A percentile compares a stretch with the other conserved stretches of the same genome.
Conservation (phyloP, 108 stramenopile genomes). For the Cyclotella sp. region DNA sequence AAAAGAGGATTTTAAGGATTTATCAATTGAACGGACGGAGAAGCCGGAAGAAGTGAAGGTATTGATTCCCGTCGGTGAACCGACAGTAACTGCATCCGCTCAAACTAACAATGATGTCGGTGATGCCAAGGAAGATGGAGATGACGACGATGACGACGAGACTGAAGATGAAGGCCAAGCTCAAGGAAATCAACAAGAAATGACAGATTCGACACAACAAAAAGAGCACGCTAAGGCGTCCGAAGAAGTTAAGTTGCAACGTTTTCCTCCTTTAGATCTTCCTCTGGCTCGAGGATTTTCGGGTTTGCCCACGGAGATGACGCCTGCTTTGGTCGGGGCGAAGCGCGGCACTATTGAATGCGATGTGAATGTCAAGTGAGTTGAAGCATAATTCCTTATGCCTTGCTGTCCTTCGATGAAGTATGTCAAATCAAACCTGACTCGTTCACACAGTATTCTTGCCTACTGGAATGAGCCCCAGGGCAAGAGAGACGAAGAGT, state of each 20-base stretch:
- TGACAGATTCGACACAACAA: not conserved
- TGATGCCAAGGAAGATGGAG: not conserved
- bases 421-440: not conserved
- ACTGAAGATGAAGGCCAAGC: not conserved
- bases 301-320: slow-evolving; percentile 76
- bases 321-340: slow-evolving; percentile 82
- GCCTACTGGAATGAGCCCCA: slow-evolving; percentile 89
- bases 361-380: slow-evolving; percentile 51
- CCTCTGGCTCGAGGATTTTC: slow-evolving; percentile 70
- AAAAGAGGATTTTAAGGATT: slow-evolving; percentile 11
- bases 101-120: not conserved
- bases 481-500: slow-evolving; percentile 65
- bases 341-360: slow-evolving; percentile 70
- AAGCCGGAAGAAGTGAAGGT: not conserved
- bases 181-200: slow-evolving; percentile 4
- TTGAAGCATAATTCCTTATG: not conserved
- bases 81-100: not conserved
- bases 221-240: not conserved
- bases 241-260: not conserved
- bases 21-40: not conserved
- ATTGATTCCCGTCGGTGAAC: not conserved
- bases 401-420: not conserved
- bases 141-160: slow-evolving; percentile 7
- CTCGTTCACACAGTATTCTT: slow-evolving; percentile 48
- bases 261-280: slow-evolving; percentile 12